phyloP scores from a whole-genome alignment of 257 asterid species.

The Verbena officinalis region DNA sequence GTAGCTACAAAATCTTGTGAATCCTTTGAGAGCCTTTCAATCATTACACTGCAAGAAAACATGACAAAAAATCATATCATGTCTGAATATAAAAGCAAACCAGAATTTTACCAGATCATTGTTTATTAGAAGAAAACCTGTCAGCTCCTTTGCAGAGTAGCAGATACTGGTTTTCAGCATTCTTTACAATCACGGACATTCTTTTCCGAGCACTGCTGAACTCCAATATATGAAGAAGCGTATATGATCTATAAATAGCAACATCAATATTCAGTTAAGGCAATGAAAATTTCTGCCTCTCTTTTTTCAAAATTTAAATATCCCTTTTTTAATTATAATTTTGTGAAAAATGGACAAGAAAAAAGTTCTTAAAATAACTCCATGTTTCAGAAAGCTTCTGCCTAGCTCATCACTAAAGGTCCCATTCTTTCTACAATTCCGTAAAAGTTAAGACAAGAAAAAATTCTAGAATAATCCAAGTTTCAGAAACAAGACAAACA shows the following conservation, averaged over 20 bases:
- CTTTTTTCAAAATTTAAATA: neutral
- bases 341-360: too few relatives aligned
- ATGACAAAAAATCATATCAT: slow-evolving; percentile 6
- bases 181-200: slow-evolving; percentile 89
- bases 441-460: neutral
- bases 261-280: slow-evolving; percentile 7
- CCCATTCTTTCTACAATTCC: neutral
- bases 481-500: neutral
- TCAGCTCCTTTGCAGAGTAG: slow-evolving; percentile 97
- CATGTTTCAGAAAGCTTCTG: neutral
- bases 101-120: neutral
- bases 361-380: neutral
- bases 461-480: neutral
- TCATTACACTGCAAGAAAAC: slow-evolving; percentile 69
- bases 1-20: slow-evolving; percentile 44
- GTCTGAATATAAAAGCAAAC: slow-evolving; percentile 22
- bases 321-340: neutral
- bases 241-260: slow-evolving; percentile 62
- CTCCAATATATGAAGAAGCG: slow-evolving; percentile 86
- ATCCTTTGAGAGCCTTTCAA: slow-evolving; percentile 69
- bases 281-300: neutral
- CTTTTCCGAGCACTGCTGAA: slow-evolving; percentile 92
- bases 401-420: neutral
- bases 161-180: slow-evolving; percentile 66
- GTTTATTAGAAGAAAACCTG: slow-evolving; percentile 53